Evolutionary conservation across 139 green algal genomes (phyloP), one percentile per base, ranked within the genome.

Genomic region (Desmodesmus armatus): DNA sequence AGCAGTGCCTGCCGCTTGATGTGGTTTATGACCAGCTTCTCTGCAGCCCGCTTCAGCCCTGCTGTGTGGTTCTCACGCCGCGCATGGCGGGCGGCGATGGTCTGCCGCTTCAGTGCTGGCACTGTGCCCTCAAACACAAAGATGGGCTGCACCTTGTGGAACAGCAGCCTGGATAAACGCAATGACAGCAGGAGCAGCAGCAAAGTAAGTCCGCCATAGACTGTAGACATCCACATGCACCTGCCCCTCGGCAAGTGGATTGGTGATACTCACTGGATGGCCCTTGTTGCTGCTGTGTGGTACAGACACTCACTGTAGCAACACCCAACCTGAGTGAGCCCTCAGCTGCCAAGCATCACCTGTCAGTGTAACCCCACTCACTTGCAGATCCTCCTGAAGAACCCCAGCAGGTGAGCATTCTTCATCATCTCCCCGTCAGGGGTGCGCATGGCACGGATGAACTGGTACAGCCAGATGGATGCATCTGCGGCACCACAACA

Each of bases 121-220:
- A 96, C 98, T 49, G 90, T 92, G 63, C 97, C 97, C 84, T 99
- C 97, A 91, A 99, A 99, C 39, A 99, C 96, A 86, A 99, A 99
- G 3, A 99, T 93, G 25, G 97, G 97, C 3, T 91, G 91, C 0
- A 99, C 94, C 7, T 92, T 88, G 84, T 99, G 94, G 91, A 96
- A 99, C 29, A 99, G 89, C 81, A 99, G 89, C 87, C 95, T 95
- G 91, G 43, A 87, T 47, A 29, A 58, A 15, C 47, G 47, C 47
- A 58, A 15, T 58, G 47, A 58, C 47, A 2, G 31, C 29, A 17
- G 9, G 17, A 33, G 31, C 15, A 33, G 55, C 1, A 65, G 31
- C 3, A 31, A 23, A 2, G 55, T 63, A 11, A 3, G n/a, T n/a
- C n/a, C n/a, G n/a, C n/a, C n/a, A n/a, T n/a, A n/a, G n/a, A n/a